Percentiles rank a stretch among this genome's conserved stretches.
Conservation (phyloP, 176 grass and related monocot genomes). For the Eragrostis nindensis region DNA sequence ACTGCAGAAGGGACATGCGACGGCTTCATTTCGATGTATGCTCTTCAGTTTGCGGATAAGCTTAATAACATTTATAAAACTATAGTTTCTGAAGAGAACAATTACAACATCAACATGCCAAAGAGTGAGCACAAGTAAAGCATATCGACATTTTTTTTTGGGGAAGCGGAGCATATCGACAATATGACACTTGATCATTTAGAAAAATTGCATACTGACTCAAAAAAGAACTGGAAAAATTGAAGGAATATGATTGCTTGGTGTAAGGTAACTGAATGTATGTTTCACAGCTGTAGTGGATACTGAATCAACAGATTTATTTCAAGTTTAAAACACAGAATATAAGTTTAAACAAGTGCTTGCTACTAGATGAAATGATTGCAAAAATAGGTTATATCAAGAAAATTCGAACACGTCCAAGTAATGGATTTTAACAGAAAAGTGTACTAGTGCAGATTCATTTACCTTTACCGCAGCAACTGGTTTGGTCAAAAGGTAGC, state of each 20-base stretch:
- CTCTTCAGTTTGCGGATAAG: neutral
- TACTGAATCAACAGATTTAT: neutral
- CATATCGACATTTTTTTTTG: too few relatives aligned
- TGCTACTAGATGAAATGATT: neutral
- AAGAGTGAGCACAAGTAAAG: too few relatives aligned
- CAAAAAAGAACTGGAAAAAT: neutral
- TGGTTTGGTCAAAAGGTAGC: conserved; percentile 86
- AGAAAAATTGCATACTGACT: neutral
- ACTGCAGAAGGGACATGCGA: neutral
- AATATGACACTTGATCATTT: neutral
- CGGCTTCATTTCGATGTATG: conserved; percentile 23
- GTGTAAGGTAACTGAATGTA: neutral
- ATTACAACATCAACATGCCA: too few relatives aligned
- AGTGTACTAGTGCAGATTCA: conserved; percentile 5
- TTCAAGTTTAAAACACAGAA: conserved; percentile 2
- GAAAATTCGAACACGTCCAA: conserved; percentile 21
- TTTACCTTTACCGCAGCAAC: conserved; percentile 88
- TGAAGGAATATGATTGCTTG: neutral
- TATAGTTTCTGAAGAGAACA: neutral
- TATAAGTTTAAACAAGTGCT: neutral
- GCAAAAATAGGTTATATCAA: conserved; percentile 5
- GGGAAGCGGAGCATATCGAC: neutral
- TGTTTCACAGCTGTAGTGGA: neutral
- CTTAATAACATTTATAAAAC: neutral
- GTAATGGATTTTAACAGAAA: conserved; percentile 17